Evolutionary conservation across 768 basidiomycete species (phyloP).

Genomic region (Panaeolus papilionaceus): DNA sequence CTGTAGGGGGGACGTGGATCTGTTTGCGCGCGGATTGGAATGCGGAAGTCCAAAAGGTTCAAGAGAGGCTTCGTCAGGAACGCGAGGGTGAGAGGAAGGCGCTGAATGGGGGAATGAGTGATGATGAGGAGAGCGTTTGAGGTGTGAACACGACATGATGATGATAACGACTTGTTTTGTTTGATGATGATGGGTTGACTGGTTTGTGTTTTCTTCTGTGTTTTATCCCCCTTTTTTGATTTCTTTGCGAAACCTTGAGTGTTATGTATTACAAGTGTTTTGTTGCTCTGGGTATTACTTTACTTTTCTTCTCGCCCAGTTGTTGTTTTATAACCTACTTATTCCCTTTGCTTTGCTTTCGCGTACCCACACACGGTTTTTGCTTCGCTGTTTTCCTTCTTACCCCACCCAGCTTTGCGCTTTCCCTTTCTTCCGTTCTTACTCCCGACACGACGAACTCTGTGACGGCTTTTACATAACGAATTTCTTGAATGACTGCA

Average conservation of each 20-base stretch:
- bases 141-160: neutral
- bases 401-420: too few species aligned
- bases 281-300: neutral
- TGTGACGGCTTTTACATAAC: neutral
- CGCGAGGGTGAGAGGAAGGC: conserved; percentile 44
- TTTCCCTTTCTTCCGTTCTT: neutral
- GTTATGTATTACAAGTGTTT: neutral
- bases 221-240: neutral
- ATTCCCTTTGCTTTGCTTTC: neutral
- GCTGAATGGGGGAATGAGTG: conserved; percentile 22
- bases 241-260: neutral
- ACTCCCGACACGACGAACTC: neutral
- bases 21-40: conserved; percentile 72
- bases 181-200: neutral
- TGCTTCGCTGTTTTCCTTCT: neutral
- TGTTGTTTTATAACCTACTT: conserved; percentile 6
- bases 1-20: conserved; percentile 58
- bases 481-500: neutral
- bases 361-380: neutral
- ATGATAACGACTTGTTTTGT: neutral
- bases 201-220: neutral
- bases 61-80: conserved; percentile 46
- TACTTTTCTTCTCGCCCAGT: neutral
- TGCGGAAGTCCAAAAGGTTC: conserved; percentile 68
- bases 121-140: conserved; percentile 17